Evolutionary conservation across 148 eudicot genomes (phyloP), one percentile per base, ranked within the genome.

Genomic region (Camellia japonica): DNA sequence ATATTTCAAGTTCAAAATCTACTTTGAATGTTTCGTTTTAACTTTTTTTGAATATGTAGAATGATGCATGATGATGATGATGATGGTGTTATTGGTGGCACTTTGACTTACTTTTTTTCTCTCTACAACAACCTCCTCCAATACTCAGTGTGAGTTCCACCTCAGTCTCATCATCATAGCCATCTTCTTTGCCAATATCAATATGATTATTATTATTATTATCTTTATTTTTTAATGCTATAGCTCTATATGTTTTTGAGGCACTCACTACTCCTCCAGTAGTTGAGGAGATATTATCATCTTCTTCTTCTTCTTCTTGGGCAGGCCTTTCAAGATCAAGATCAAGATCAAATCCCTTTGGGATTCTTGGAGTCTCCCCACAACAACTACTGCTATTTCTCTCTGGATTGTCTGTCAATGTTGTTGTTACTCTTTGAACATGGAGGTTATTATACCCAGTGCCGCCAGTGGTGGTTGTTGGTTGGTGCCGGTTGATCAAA

Each of bases 91-190:
- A 16, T 71, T 78, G n/a, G 58, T 78, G 7, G 38, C 38, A 30
- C 38, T 30, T 30, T 30, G 38, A 1, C 38, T 30, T 1, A 30
- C 38, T 30, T 30, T 30, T 30, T 30, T 30, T 30, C 38, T 30
- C 38, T 30, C 38, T 30, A 30, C 71, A 68, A 47, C 42, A 43
- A 73, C 79, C 51, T 15, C 81, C 71, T 65, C 90, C 88, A 59
- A 85, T 79, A 15, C 90, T 80, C 6, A 87, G 78, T 54, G 88
- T 83, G 42, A 87, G 84, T 73, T 87, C 90, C 69, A 87, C 81
- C 30, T 87, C 85, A 56, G 14, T 18, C 44, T 73, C 86, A 7
- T 80, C 78, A 7, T 80, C 80, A 0, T 14, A 13, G 14, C 30
- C 51, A 54, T 38, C 62, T 14, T 19, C 8, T 3, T 4, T 7